A percentile compares a stretch with the other conserved stretches of the same genome.
Evolutionary conservation across 1,284 basidiomycete species (phyloP).

Genomic region (Cryptococcus sp.): DNA sequence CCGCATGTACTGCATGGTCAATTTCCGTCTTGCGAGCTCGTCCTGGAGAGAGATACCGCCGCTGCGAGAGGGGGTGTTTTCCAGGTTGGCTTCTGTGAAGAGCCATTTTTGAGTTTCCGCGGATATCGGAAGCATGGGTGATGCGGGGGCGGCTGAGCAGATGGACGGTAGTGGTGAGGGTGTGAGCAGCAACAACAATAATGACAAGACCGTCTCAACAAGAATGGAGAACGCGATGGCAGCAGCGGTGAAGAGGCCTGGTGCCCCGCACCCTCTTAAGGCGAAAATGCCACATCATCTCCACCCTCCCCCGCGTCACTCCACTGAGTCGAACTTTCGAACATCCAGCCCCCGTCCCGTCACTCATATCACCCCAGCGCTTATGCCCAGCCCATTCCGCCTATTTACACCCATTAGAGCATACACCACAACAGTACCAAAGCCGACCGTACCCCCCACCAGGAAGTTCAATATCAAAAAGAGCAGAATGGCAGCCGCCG

Average conservation of each 20-base stretch:
- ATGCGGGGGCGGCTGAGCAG: neutral
- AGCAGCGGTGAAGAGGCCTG: too few relatives aligned
- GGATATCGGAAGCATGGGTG: constrained; percentile 29
- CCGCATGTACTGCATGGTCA: constrained; percentile 28
- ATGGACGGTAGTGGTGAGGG: neutral
- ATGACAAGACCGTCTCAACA: neutral
- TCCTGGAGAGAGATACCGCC: constrained; percentile 25
- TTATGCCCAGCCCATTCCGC: too few relatives aligned
- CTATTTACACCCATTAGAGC: too few relatives aligned
- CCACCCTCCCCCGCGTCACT: neutral
- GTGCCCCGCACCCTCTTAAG: neutral
- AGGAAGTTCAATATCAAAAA: constrained; percentile 1
- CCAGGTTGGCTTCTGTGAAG: constrained; percentile 22
- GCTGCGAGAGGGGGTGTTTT: constrained; percentile 31
- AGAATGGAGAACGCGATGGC: neutral
- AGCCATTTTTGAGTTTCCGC: constrained; percentile 39
- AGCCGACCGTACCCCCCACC: neutral
- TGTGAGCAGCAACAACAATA: neutral
- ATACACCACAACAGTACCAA: neutral
- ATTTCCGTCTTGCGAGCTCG: constrained; percentile 34
- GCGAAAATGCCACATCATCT: neutral
- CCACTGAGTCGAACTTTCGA: too few relatives aligned
- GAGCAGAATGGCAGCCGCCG: constrained; percentile 29
- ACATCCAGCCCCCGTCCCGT: too few relatives aligned
- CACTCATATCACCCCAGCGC: too few relatives aligned